A percentile compares a stretch with the other conserved stretches of the same genome.
phyloP scores from a whole-genome alignment of 2,329 filamentous ascomycete genomes.

The Aaosphaeria arxii region DNA sequence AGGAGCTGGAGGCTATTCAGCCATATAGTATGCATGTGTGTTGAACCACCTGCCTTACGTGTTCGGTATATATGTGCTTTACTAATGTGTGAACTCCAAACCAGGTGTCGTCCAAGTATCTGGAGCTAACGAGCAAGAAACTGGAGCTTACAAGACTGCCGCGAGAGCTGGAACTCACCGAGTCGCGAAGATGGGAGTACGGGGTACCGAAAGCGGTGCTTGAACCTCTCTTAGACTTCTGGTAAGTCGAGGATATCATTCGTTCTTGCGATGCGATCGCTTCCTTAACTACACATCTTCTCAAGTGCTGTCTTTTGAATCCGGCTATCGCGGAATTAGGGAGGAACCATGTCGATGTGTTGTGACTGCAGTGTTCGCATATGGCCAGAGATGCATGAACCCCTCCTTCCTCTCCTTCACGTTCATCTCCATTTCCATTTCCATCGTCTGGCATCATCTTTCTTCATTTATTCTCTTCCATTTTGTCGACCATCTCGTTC shows the following conservation, averaged over 20 bases:
- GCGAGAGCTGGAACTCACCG: slow-evolving; percentile 52
- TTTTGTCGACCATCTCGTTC: too few species aligned
- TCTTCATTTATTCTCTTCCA: too few species aligned
- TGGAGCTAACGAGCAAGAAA: slow-evolving; percentile 66
- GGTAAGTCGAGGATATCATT: slow-evolving; percentile 36
- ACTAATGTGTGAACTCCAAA: not conserved
- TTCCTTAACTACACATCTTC: too few species aligned
- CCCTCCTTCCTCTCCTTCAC: too few species aligned
- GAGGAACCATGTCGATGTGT: too few species aligned
- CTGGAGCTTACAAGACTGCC: slow-evolving; percentile 65
- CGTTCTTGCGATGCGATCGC: too few species aligned
- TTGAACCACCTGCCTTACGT: not conserved
- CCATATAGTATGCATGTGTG: slow-evolving; percentile 35
- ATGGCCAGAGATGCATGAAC: too few species aligned
- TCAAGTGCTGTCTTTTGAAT: too few species aligned
- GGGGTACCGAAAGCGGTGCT: slow-evolving; percentile 59
- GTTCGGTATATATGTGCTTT: not conserved
- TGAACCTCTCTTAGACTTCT: slow-evolving; percentile 65
- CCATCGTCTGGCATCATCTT: too few species aligned
- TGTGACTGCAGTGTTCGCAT: too few species aligned
- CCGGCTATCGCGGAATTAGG: too few species aligned
- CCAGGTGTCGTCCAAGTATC: slow-evolving; percentile 64
- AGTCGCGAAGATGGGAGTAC: slow-evolving; percentile 52
- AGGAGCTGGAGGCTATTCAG: slow-evolving; percentile 11
- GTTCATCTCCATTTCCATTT: too few species aligned